Base-by-base conservation (phyloP, 495 filamentous ascomycete species). In the Penicillium chermesinum region DNA sequence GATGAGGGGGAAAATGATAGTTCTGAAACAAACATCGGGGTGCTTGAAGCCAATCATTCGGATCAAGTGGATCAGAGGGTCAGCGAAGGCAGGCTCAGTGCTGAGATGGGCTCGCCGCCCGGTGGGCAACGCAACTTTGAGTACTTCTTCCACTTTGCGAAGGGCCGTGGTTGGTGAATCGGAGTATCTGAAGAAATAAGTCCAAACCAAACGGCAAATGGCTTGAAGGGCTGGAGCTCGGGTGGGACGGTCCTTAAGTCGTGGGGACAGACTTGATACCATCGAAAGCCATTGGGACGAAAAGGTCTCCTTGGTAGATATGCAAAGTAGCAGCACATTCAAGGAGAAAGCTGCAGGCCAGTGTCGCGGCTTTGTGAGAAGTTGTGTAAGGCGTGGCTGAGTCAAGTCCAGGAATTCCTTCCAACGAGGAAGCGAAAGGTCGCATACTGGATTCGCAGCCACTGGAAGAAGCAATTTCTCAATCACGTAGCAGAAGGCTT, bases 1-100 rank as follows among this genome's bases (percentile, higher is more conserved):
- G 55, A 99, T 85, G 41, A 99, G 67, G 7, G 91, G 93, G 61
- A 96, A 99, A 15, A 99, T 87, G 45, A 97, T 88, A 44, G 72
- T 88, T 51, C 83, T 80, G 65, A 97, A 96, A 63, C 89, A 95
- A 39, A 91, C 82, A 53, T 97, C 93, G 30, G 90, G 91, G 59
- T 96, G 80, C 60, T 88, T 91, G 67, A 84, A 95, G 8, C 91
- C 94, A 61, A 97, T 93, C 67, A 96, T 91, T 35, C 94, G 82
- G 53, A 96, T 90, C 35, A 97, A 79, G 51, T 97, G 89, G 41
- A 95, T 88, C 49, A 96, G 66, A 9, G 93, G 94, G 20, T 97
- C 93, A 2, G 85, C 84, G 50, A 91, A 84, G 10, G 82, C 76
- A 2, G 84, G 76, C 48, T 99, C 93, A 7, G 84, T 87, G 2